Base-by-base conservation (phyloP, 768 basidiomycete species). In the Asterophora lycoperdoides region DNA sequence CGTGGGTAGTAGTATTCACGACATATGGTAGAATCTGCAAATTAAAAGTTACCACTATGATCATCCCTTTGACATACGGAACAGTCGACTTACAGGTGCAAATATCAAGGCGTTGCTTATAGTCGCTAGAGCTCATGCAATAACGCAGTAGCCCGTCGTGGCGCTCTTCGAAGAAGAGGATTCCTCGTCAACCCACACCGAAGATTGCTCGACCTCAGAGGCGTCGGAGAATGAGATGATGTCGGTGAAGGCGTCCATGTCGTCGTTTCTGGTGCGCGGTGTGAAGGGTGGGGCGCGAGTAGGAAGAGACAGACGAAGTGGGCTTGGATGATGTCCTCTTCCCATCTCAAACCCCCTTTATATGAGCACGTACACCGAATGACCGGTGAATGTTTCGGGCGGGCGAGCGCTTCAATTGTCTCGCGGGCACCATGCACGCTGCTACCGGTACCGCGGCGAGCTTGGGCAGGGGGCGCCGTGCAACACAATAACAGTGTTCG, bases 161-260 rank as follows among this genome's bases (percentile, higher is more conserved):
- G 15, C 29, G 1, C 35, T 23, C 8, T 1, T 19, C 3, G 38
- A 36, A 8, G 8, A 13, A 9, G 4, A 3, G 15, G 1, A 5
- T 18, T 53, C 52, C 29, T 41, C 44, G 15, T 53, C 44, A 14
- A 13, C 32, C 15, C 34, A 44, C n/a, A 37, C 6, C 13, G 17
- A n/a, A 18, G 36, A 46, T 11, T 42, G 44, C 44, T 53, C 52
- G 15, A 38, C 39, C 14, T 53, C 39, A 11, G 35, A 44, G 20
- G 18, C 8, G 18, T 44, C 4, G 18, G 43, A 35, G 36, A 19
- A 30, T 11, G 26, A 14, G 9, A 45, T 34, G 26, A 23, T 42
- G 42, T 32, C 19, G 13, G 40, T 36, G 18, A 53, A 53, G 40
- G 47, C 46, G 29, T 53, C 52, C 52, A 53, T 53, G 11, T 38